These are phyloP conservation scores for Arthroderma uncinatum DNA, from an alignment of 2,329 filamentous ascomycete species.

Conservation along the genomic window DNA sequence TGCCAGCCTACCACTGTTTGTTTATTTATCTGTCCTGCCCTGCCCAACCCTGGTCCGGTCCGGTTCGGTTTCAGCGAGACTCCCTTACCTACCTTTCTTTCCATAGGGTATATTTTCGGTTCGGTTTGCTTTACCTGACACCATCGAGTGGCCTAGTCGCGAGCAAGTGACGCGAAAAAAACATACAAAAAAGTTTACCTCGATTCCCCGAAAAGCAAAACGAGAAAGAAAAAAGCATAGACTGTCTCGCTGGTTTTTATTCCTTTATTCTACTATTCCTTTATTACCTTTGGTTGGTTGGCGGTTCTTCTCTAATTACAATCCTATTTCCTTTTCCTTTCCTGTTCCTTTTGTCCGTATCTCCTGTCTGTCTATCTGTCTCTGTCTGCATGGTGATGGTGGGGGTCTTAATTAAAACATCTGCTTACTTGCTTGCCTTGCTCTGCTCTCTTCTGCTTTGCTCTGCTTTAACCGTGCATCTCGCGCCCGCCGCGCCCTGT, in stretches of 20 bases:
- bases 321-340: background rate
- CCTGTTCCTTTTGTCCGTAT: background rate
- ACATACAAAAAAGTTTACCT: background rate
- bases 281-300: background rate
- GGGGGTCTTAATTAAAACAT: slow-evolving; percentile 2
- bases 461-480: background rate
- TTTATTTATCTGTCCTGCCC: background rate
- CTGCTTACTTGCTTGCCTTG: background rate
- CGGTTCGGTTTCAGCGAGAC: slow-evolving; percentile 4
- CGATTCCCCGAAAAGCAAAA: background rate
- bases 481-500: background rate
- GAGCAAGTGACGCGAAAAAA: background rate
- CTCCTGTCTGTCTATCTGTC: background rate
- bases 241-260: background rate
- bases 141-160: background rate
- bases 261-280: background rate
- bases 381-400: slow-evolving; percentile 8
- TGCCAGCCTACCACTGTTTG: background rate
- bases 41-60: background rate
- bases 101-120: background rate
- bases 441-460: background rate
- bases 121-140: background rate
- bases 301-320: background rate
- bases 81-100: slow-evolving; percentile 5
- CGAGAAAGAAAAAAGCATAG: background rate